These are phyloP conservation scores for Sporisorium iseilematis-ciliati DNA, from an alignment of 1,284 basidiomycete species.

Conservation along the genomic window DNA sequence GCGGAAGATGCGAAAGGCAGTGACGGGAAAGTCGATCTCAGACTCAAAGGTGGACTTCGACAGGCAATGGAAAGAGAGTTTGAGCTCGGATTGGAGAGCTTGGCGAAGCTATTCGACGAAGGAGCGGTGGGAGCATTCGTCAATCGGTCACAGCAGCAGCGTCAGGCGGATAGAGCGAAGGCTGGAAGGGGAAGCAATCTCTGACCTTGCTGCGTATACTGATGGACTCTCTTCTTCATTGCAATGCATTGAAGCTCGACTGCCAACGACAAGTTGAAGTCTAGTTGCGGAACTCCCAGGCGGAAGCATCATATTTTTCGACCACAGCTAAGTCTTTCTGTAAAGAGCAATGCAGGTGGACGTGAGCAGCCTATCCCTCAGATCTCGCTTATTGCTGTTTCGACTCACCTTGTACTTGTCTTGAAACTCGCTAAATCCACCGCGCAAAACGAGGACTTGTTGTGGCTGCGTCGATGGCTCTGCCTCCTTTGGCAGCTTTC, in stretches of 20 bases:
- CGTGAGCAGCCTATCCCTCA: conserved; percentile 23
- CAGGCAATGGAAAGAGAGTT: conserved; percentile 44
- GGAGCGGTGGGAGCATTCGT: conserved; percentile 42
- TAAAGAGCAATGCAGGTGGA: not conserved
- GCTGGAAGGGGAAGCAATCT: conserved; percentile 26
- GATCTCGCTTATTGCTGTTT: conserved; percentile 17
- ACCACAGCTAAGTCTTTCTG: conserved; percentile 61
- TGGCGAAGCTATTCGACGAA: conserved; percentile 32
- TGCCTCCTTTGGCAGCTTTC: conserved; percentile 16
- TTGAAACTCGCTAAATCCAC: conserved; percentile 68
- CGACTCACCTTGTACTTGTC: conserved; percentile 62
- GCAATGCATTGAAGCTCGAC: not conserved
- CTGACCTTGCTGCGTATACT: not conserved
- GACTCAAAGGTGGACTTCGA: conserved; percentile 33
- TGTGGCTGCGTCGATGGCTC: conserved; percentile 6
- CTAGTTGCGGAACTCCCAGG: conserved; percentile 61
- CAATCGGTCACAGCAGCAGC: conserved; percentile 26
- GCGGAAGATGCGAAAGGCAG: not conserved
- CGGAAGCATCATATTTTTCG: conserved; percentile 63
- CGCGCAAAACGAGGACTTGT: conserved; percentile 68
- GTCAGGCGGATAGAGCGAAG: conserved; percentile 25
- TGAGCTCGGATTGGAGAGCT: conserved; percentile 33
- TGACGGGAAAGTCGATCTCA: conserved; percentile 23
- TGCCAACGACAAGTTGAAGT: not conserved
- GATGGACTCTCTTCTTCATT: not conserved